Evolutionary conservation across 1,139 yeast genomes (phyloP), one percentile per base, ranked within the genome.

Genomic region (Scheffersomyces quercinus): DNA sequence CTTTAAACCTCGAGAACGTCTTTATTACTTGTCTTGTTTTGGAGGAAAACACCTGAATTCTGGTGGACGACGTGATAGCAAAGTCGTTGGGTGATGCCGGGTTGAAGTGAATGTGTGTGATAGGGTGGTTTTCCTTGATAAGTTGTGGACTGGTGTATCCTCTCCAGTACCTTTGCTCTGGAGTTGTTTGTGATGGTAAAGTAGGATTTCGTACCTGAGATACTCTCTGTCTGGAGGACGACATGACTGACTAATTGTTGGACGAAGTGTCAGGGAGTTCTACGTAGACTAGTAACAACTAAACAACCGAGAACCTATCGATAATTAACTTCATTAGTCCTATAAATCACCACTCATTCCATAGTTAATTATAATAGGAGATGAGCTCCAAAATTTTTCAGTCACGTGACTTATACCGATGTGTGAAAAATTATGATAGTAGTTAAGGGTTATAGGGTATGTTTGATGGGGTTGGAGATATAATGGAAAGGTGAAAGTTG

Each of bases 101-200:
- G 59, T 88, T 91, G 73, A 93, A 95, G 52, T 85, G 79, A 45
- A 93, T 83, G 59, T 89, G 95, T 34, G 87, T 84, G 42, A 95
- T 89, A 28, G 97, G 88, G 62, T 88, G 90, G 67, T 88, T 93
- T 65, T 95, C 99, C 65, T 93, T 93, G 39, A 91, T 91, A 39
- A 93, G 75, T 59, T 91, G 91, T 1, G 98, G 95, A 53, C 82
- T 86, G 36, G 81, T 73, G 59, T 80, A 85, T 11, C 91, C 90
- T 55, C 95, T 76, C 99, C 99, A 95, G 68, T 88, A 93, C 54
- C 95, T 75, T 60, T 90, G 96, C 56, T 93, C 99, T 0, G 98
- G 93, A 0, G 97, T 90, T 3, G 93, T 85, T 55, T 87, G 91
- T 11, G 75, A 65, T 2, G 97, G 96, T 48, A 73, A 64, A 1